Evolutionary conservation across 2,329 filamentous ascomycete genomes (phyloP).

Genomic region (Rhynchosporium agropyri): DNA sequence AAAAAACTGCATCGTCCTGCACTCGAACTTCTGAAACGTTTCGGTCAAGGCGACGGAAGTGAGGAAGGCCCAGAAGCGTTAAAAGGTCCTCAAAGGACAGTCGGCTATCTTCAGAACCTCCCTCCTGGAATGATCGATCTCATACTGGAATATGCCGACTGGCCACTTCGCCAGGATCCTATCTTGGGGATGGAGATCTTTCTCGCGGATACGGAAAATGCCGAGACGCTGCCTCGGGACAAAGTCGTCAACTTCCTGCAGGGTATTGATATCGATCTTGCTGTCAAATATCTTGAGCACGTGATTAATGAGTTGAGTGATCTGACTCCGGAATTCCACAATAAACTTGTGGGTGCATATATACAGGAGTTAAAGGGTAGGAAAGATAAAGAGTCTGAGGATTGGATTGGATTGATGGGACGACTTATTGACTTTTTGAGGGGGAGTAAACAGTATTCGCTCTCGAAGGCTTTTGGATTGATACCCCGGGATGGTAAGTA

Average conservation of each 20-base stretch:
- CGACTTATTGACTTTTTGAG: slow-evolving; percentile 76
- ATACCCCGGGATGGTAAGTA: slow-evolving; percentile 76
- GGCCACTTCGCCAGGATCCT: slow-evolving; percentile 76
- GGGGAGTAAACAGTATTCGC: slow-evolving; percentile 78
- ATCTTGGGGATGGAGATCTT: slow-evolving; percentile 90
- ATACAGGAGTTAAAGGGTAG: slow-evolving; percentile 51
- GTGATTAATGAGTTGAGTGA: slow-evolving; percentile 87
- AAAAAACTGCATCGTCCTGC: slow-evolving; percentile 92
- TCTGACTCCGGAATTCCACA: slow-evolving; percentile 82
- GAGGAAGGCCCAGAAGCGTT: slow-evolving; percentile 59
- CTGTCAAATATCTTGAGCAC: slow-evolving; percentile 85
- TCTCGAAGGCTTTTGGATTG: slow-evolving; percentile 73
- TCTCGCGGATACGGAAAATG: slow-evolving; percentile 89
- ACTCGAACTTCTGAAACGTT: slow-evolving; percentile 77
- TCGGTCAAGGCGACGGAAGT: slow-evolving; percentile 64
- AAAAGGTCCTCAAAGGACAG: slow-evolving; percentile 79
- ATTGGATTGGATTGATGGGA: slow-evolving; percentile 61
- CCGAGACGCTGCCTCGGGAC: slow-evolving; percentile 81
- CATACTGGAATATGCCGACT: slow-evolving; percentile 87
- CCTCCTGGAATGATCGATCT: slow-evolving; percentile 87
- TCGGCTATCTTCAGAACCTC: slow-evolving; percentile 87
- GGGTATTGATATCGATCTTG: slow-evolving; percentile 68
- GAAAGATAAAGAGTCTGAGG: slow-evolving; percentile 47
- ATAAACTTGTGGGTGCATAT: slow-evolving; percentile 75
- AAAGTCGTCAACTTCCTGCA: slow-evolving; percentile 75